Evolutionary conservation across 2,329 filamentous ascomycete species (phyloP), one percentile per base, ranked within the genome.

Genomic region (Monascus ruber): DNA sequence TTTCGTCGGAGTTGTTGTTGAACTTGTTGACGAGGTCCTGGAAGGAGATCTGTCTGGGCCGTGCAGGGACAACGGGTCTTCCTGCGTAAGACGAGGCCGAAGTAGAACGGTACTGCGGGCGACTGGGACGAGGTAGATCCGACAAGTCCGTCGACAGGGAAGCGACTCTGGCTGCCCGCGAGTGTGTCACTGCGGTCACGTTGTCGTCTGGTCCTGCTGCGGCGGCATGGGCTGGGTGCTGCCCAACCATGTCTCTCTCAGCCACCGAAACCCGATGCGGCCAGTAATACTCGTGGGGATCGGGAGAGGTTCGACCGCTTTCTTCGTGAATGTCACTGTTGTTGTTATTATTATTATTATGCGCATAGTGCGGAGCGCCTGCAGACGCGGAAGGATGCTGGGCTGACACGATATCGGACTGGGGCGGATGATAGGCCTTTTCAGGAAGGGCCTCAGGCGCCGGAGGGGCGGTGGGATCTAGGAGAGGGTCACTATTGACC

Each of bases 1-100:
- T 50, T 43, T 66, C 60, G 45, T 70, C 67, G 28, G 53, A 66
- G 48, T 71, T 77, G 54, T 80, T 77, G 59, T 89, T 83, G 63
- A 89, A 91, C 39, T 76, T 79, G 60, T 81, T 85, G 52, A 84
- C 79, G 45, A 91, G 69, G 55, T 91, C 84, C 63, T 81, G 85
- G 49, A 91, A 83, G 43, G 81, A 88, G n/a, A 78, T 71, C 48
- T 81, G 73, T 47, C 65, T 62, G 46, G 48, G 63, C 51, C 57
- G 55, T 26, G 43, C 41, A 24, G 45, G 34, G 41, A 39, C 29
- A 46, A 34, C 32, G 43, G 37, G 38, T 53, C 43, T 33, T 40
- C 43, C 42, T 53, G 37, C 43, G 33, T 46, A 47, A 10, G 51
- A 53, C 32, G 54, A 53, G 42, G 58, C 55, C 11, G 62, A 62